phyloP scores from a whole-genome alignment of 441 rosid species.

The Croton laevigatus region DNA sequence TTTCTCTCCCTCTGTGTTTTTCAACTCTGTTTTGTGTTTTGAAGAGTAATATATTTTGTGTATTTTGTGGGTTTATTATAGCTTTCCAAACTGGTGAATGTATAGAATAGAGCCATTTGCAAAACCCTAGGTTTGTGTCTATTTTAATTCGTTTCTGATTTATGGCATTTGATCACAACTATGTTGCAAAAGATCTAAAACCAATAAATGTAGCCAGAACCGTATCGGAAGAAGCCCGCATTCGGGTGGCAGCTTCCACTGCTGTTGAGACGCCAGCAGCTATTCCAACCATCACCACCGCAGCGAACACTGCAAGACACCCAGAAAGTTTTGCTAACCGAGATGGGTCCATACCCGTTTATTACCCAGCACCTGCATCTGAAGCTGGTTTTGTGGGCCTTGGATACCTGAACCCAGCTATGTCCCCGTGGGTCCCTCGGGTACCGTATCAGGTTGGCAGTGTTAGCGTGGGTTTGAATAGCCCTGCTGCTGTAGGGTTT shows the following conservation, averaged over 20 bases:
- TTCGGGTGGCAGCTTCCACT: constrained; percentile 25
- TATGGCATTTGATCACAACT: constrained; percentile 68
- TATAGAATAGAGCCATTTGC: constrained; percentile 16
- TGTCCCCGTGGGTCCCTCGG: constrained; percentile 36
- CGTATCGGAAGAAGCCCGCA: constrained; percentile 45
- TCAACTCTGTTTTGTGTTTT: neutral
- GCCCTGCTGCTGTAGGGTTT: constrained; percentile 34
- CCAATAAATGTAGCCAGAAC: constrained; percentile 40
- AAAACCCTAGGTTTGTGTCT: constrained; percentile 20
- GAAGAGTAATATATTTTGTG: neutral
- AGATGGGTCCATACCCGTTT: constrained; percentile 37
- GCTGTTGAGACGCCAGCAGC: neutral
- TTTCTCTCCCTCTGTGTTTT: neutral
- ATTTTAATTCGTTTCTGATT: constrained; percentile 8
- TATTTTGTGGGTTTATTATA: constrained; percentile 16
- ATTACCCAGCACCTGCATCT: constrained; percentile 38
- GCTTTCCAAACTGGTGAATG: constrained; percentile 9
- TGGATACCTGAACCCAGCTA: constrained; percentile 41
- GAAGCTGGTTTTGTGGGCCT: constrained; percentile 46
- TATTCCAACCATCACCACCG: neutral
- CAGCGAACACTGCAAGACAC: constrained; percentile 6
- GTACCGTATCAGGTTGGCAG: constrained; percentile 34
- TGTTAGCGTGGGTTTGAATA: constrained; percentile 33
- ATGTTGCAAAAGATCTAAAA: constrained; percentile 40
- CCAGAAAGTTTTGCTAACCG: constrained; percentile 30